A percentile compares a stretch with the other conserved stretches of the same genome.
Evolutionary conservation across 2,329 filamentous ascomycete genomes (phyloP).

Genomic region (Beauveria sp.): DNA sequence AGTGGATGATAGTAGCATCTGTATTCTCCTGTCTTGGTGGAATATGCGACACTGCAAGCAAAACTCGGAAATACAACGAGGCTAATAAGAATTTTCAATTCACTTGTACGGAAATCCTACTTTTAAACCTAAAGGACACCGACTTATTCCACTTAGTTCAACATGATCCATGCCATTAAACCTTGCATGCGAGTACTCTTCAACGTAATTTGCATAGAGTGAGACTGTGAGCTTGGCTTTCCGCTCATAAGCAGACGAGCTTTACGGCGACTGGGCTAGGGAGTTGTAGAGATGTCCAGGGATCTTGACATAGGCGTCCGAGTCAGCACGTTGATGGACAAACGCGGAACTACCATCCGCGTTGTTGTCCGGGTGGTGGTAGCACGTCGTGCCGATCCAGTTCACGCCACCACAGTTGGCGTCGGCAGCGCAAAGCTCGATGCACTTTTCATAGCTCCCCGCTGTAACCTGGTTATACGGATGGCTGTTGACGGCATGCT

Average conservation of each 20-base stretch:
- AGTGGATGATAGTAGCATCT: no score
- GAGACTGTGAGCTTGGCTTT: neutral
- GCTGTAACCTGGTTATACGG: neutral
- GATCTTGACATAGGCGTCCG: neutral
- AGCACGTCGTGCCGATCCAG: neutral
- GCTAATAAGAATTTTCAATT: no score
- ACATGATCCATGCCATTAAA: neutral
- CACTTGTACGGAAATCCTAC: no score
- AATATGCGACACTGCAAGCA: no score
- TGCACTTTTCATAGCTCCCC: neutral
- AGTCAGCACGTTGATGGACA: neutral
- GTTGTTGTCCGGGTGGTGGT: neutral
- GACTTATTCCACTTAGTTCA: neutral
- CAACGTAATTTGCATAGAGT: neutral
- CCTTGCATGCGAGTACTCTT: neutral
- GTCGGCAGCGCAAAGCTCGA: neutral
- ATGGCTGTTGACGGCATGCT: neutral
- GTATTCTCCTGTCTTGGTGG: no score
- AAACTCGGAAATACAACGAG: no score
- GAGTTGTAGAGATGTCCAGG: neutral
- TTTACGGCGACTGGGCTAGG: neutral
- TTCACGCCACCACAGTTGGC: neutral
- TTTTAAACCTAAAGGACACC: no score
- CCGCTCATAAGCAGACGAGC: neutral
- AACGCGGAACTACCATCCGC: neutral